These are phyloP conservation scores for Microthlaspi erraticum DNA, from an alignment of 345 rosid species.

Conservation along the genomic window DNA sequence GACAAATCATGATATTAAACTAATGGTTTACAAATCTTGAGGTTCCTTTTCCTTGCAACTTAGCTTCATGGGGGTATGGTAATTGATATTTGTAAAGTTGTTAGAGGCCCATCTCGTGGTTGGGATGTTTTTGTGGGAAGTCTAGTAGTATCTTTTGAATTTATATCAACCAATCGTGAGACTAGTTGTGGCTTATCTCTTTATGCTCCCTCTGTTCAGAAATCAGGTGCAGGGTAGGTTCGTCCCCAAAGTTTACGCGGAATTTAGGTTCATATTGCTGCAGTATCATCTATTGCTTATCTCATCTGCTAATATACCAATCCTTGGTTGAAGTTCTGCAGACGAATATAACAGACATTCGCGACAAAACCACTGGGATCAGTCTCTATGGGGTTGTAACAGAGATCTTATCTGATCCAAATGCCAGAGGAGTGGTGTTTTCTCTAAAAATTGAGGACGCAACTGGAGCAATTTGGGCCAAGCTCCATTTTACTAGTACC, in stretches of 20 bases:
- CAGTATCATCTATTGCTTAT: constrained; percentile 16
- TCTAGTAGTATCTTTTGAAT: not conserved
- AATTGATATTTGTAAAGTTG: constrained; percentile 6
- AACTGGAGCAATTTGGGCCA: constrained; percentile 72
- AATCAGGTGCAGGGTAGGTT: constrained; percentile 9
- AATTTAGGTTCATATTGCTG: constrained; percentile 4
- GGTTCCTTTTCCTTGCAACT: constrained; percentile 6
- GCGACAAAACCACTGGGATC: constrained; percentile 80
- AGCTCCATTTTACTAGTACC: constrained; percentile 69
- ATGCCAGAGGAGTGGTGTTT: constrained; percentile 55
- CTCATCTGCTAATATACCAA: constrained; percentile 35
- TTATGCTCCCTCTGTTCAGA: not conserved
- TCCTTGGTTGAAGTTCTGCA: constrained; percentile 59
- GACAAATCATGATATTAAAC: constrained; percentile 5
- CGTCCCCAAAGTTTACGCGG: not conserved
- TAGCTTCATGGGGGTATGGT: constrained; percentile 19
- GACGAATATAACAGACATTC: constrained; percentile 67
- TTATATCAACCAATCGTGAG: not conserved
- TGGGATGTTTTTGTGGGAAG: constrained; percentile 3
- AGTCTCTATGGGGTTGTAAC: constrained; percentile 79
- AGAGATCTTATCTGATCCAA: constrained; percentile 56
- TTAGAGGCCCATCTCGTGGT: not conserved
- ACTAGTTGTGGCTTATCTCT: constrained; percentile 6
- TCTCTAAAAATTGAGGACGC: constrained; percentile 72
- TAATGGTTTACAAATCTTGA: constrained; percentile 18